Evolutionary conservation across 2,329 filamentous ascomycete genomes (phyloP), one percentile per base, ranked within the genome.

Genomic region (Dryadomyces sulphureus): DNA sequence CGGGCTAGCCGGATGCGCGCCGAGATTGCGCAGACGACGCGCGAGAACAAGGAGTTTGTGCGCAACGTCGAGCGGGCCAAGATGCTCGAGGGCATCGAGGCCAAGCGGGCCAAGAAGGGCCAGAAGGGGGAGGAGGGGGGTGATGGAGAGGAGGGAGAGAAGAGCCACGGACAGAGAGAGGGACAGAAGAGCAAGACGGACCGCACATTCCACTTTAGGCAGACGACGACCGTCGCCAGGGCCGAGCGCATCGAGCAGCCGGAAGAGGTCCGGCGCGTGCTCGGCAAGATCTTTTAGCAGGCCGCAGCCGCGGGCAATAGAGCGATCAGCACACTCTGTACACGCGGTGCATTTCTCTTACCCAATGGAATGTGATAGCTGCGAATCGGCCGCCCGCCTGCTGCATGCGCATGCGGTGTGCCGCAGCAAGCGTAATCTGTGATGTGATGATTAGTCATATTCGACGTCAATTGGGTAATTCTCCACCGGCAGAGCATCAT

Each of bases 11-110:
- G 84, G 55, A 77, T 92, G 73, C 68, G 83, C 48, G 81, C 83
- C 12, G 86, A 92, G 63, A 84, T 92, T 53, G 73, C 75, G 56
- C 79, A 80, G 67, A 77, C 81, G 41, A 79, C 78, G 49, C 79
- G 74, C 62, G 85, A 92, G 69, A 89, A 90, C 62, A 85, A 83
- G 70, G 75, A 79, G 53, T 92, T 90, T 60, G 73, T 89, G 49
- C 70, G 77, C 54, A 88, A 90, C 58, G 72, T 92, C 48, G 84
- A 92, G 68, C 76, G 70, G 57, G 81, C 78, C 43, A 90, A 89
- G 75, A 82, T 87, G 72, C 60, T 86, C 53, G 79, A 85, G 43
- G 79, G 79, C 9, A 88, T 89, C 62, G 76, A 79, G 57, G 68
- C 67, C 47, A 80, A 79, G 59, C 70, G 65, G 54, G 69, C 38